A percentile compares a stretch with the other conserved stretches of the same genome.
Conservation (phyloP, 2,329 filamentous ascomycete species). For the Balansia obtecta region DNA sequence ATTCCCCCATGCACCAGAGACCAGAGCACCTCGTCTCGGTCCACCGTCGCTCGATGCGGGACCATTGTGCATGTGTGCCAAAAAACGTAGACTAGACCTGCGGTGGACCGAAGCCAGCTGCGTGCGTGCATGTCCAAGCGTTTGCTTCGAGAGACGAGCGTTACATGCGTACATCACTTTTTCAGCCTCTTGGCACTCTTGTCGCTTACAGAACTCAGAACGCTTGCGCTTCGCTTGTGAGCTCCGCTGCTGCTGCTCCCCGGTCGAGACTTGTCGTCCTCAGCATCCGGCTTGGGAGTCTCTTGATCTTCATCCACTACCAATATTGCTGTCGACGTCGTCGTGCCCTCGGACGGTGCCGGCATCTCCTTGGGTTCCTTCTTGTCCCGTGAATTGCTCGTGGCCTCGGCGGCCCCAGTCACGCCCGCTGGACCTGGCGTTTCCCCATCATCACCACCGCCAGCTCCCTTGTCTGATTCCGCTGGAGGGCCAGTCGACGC, state of each 20-base stretch:
- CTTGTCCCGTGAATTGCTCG: slow-evolving; percentile 9
- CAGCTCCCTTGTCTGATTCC: neutral
- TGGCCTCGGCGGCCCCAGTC: slow-evolving; percentile 11
- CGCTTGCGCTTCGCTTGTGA: slow-evolving; percentile 75
- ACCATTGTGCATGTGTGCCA: no score
- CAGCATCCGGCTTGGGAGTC: neutral
- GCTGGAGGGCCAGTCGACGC: neutral
- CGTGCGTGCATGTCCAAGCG: slow-evolving; percentile 9
- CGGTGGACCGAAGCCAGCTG: neutral
- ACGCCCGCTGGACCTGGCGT: slow-evolving; percentile 7
- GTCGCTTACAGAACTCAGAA: slow-evolving; percentile 58
- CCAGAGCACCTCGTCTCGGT: no score
- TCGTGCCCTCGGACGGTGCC: slow-evolving; percentile 5
- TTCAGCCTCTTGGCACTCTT: slow-evolving; percentile 46
- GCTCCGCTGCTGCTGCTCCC: slow-evolving; percentile 27
- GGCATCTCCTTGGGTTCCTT: slow-evolving; percentile 6
- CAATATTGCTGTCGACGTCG: slow-evolving; percentile 3
- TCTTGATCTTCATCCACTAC: neutral
- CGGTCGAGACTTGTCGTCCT: slow-evolving; percentile 19
- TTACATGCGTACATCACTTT: slow-evolving; percentile 25
- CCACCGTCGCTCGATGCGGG: no score
- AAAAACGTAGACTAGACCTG: neutral
- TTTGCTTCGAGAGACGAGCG: slow-evolving; percentile 5
- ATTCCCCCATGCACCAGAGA: no score
- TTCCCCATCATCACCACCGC: slow-evolving; percentile 6